These are phyloP conservation scores for Coprinellus aureogranulatus DNA, from an alignment of 768 basidiomycete species.

Conservation along the genomic window DNA sequence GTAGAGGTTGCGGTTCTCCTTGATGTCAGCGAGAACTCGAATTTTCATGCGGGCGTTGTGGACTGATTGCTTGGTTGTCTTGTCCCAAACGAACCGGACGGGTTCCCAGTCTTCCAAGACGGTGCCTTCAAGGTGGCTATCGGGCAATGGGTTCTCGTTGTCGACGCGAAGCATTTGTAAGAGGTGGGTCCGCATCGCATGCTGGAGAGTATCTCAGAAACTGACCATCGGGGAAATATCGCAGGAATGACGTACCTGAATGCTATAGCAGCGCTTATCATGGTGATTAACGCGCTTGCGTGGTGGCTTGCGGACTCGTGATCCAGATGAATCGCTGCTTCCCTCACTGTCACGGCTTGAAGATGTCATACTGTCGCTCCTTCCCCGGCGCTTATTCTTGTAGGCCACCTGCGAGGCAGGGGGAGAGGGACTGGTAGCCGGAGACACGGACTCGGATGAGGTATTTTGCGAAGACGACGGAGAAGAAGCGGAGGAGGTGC, in stretches of 20 bases:
- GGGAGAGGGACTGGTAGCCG: slow-evolving; percentile 1
- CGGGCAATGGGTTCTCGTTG: slow-evolving; percentile 57
- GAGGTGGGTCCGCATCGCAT: slow-evolving; percentile 70
- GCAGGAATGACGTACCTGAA: slow-evolving; percentile 48
- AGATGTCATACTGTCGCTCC: neutral
- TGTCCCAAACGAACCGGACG: slow-evolving; percentile 77
- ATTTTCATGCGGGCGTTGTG: slow-evolving; percentile 73
- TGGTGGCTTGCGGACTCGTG: slow-evolving; percentile 5
- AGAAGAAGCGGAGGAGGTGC: neutral
- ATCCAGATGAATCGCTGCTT: neutral
- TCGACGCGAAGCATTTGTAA: slow-evolving; percentile 56
- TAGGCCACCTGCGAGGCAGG: neutral
- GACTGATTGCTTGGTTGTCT: slow-evolving; percentile 70
- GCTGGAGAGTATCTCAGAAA: slow-evolving; percentile 34
- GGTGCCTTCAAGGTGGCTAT: slow-evolving; percentile 56
- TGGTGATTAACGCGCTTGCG: slow-evolving; percentile 55
- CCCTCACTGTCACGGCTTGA: slow-evolving; percentile 4
- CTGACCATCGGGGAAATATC: neutral
- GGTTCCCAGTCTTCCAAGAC: slow-evolving; percentile 46
- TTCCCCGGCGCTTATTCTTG: slow-evolving; percentile 8
- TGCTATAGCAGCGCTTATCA: slow-evolving; percentile 63
- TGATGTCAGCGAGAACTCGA: slow-evolving; percentile 60
- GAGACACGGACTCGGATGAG: slow-evolving; percentile 1
- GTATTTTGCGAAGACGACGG: neutral
- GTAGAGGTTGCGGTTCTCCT: slow-evolving; percentile 53